phyloP scores from a whole-genome alignment of 495 filamentous ascomycete species.

The Trichocladium uniseriatum region DNA sequence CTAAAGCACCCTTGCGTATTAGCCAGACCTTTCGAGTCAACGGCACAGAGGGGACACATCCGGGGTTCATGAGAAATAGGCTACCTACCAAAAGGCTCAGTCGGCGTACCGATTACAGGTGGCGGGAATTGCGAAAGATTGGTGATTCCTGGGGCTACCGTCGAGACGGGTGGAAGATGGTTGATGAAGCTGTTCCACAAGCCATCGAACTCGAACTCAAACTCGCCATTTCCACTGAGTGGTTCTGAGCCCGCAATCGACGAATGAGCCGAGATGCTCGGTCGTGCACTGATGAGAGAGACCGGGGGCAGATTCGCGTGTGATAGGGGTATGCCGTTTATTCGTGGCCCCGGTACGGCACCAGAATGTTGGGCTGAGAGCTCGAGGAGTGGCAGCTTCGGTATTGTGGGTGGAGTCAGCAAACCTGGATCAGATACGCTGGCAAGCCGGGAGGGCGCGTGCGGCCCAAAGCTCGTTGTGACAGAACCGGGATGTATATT shows the following conservation, averaged over 20 bases:
- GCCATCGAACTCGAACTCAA: conserved; percentile 49
- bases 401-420: conserved; percentile 13
- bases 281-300: conserved; percentile 4
- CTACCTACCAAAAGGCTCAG: conserved; percentile 19
- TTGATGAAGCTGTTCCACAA: conserved; percentile 43
- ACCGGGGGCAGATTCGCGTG: not conserved
- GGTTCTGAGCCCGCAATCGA: conserved; percentile 12
- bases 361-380: conserved; percentile 9
- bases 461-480: conserved; percentile 1
- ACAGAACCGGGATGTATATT: not conserved
- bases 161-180: conserved; percentile 15
- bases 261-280: conserved; percentile 14
- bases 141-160: conserved; percentile 6
- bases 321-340: conserved; percentile 15
- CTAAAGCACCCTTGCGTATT: not conserved
- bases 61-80: conserved; percentile 1
- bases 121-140: conserved; percentile 18
- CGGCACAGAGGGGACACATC: conserved; percentile 5
- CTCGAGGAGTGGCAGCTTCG: conserved; percentile 13
- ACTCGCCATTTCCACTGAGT: conserved; percentile 34
- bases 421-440: conserved; percentile 12
- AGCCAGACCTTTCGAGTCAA: not conserved
- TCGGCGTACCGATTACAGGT: not conserved
- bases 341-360: conserved; percentile 1
- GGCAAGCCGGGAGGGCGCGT: not conserved